Percentiles rank a stretch among this genome's conserved stretches.
Conservation (phyloP, 768 basidiomycete species). For the Inosperma sp. region DNA sequence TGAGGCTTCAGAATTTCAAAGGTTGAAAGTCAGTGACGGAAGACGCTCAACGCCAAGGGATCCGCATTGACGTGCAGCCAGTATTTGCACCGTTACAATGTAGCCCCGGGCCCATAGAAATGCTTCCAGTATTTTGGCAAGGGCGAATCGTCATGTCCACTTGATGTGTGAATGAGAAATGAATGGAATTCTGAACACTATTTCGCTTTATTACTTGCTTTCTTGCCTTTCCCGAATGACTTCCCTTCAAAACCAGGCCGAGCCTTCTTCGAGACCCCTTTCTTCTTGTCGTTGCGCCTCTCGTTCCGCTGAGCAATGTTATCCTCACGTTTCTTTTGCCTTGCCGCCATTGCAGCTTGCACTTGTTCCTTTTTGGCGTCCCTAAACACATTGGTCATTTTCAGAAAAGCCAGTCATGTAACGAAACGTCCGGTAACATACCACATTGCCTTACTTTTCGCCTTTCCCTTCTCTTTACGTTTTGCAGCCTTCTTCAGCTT, state of each 20-base stretch:
- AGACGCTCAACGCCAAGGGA: too few relatives aligned
- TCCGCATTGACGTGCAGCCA: too few relatives aligned
- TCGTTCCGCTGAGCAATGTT: conserved; percentile 88
- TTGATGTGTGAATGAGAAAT: too few relatives aligned
- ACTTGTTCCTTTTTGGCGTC: conserved; percentile 81
- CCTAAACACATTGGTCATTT: conserved; percentile 45
- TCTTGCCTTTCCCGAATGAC: conserved; percentile 51
- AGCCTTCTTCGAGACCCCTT: conserved; percentile 47
- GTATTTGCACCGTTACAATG: too few relatives aligned
- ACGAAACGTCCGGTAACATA: conserved; percentile 34
- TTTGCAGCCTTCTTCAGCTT: conserved; percentile 91
- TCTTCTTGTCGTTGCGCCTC: conserved; percentile 58
- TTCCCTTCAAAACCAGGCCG: conserved; percentile 89
- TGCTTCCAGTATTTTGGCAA: too few relatives aligned
- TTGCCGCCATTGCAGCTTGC: conserved; percentile 68
- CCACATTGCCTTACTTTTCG: conserved; percentile 83
- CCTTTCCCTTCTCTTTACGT: conserved; percentile 86
- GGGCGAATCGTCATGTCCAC: too few relatives aligned
- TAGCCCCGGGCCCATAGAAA: too few relatives aligned
- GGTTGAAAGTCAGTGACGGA: too few relatives aligned
- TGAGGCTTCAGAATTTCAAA: too few relatives aligned
- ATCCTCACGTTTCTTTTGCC: conserved; percentile 85
- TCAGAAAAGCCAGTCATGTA: background rate
- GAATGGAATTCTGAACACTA: too few relatives aligned
- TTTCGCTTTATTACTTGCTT: background rate